Percentiles rank a stretch among this genome's conserved stretches.
These are phyloP conservation scores for Colletotrichum costaricense DNA, from an alignment of 2,329 filamentous ascomycete genomes.

Conservation along the genomic window DNA sequence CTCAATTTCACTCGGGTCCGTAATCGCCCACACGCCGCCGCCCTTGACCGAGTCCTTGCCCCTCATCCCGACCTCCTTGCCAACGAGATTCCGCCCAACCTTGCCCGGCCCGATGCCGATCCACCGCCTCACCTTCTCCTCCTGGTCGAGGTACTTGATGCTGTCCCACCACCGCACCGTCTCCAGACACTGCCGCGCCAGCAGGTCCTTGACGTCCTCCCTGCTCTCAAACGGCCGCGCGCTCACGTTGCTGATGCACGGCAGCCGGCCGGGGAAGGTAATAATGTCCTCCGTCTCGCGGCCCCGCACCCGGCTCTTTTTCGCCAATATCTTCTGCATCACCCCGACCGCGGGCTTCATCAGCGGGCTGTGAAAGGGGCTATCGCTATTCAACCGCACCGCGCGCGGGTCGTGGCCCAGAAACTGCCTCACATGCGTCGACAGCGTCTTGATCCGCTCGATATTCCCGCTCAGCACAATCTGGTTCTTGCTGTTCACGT, in stretches of 20 bases:
- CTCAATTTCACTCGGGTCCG: constrained; percentile 80
- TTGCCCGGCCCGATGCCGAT: constrained; percentile 94
- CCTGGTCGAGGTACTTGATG: constrained; percentile 88
- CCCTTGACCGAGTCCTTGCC: constrained; percentile 83
- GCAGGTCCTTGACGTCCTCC: constrained; percentile 80
- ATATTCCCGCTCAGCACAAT: constrained; percentile 93
- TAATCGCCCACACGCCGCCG: constrained; percentile 93
- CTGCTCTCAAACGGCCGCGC: constrained; percentile 80
- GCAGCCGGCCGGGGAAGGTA: constrained; percentile 78
- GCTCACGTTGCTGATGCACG: constrained; percentile 88
- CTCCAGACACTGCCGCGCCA: constrained; percentile 87
- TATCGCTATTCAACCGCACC: constrained; percentile 87
- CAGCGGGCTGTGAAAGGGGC: constrained; percentile 90
- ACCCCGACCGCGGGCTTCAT: constrained; percentile 86
- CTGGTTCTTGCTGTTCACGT: constrained; percentile 96
- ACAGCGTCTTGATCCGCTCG: constrained; percentile 80
- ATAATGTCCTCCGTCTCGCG: constrained; percentile 72
- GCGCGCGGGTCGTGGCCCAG: constrained; percentile 91
- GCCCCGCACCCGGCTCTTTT: constrained; percentile 64
- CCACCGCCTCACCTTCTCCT: constrained; percentile 84
- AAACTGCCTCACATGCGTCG: constrained; percentile 89
- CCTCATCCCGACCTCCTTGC: constrained; percentile 92
- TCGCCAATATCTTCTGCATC: constrained; percentile 76
- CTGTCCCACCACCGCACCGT: constrained; percentile 96
- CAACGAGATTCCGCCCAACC: constrained; percentile 91